phyloP scores from a whole-genome alignment of 2,329 filamentous ascomycete genomes.

The Coleophoma eucalyptorum region DNA sequence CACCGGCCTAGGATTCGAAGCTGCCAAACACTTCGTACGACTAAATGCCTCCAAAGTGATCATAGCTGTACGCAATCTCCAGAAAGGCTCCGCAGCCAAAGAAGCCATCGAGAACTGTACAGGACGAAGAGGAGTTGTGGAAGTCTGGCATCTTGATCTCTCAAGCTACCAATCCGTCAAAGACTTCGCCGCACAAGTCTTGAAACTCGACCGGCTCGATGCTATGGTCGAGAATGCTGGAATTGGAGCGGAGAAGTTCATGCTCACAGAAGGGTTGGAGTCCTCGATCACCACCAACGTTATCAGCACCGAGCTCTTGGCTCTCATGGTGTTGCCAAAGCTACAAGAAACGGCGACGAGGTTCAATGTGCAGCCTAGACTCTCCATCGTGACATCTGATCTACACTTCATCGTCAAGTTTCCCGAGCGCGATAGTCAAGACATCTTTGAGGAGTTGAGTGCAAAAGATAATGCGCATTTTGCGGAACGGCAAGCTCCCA shows the following conservation, averaged over 20 bases:
- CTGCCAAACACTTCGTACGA: constrained; percentile 30
- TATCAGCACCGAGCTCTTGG: constrained; percentile 16
- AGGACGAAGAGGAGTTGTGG: not conserved
- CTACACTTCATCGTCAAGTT: not conserved
- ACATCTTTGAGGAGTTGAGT: not conserved
- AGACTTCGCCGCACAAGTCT: constrained; percentile 1
- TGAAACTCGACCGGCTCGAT: constrained; percentile 1
- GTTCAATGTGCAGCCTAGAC: constrained; percentile 11
- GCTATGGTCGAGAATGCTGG: constrained; percentile 8
- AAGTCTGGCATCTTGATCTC: constrained; percentile 11
- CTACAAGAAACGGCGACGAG: constrained; percentile 9
- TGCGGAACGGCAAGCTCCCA: not conserved
- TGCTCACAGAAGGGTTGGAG: constrained; percentile 9
- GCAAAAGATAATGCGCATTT: not conserved
- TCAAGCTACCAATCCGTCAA: constrained; percentile 5
- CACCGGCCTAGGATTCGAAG: constrained; percentile 33
- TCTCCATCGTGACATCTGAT: constrained; percentile 1
- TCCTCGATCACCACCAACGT: constrained; percentile 16
- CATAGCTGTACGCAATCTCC: constrained; percentile 30
- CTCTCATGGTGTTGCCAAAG: constrained; percentile 13
- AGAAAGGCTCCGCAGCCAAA: constrained; percentile 31
- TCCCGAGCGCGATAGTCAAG: not conserved
- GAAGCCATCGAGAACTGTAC: constrained; percentile 22
- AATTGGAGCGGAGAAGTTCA: not conserved
- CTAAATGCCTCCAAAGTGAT: constrained; percentile 32